These are phyloP conservation scores for Triticum timopheevii DNA, from an alignment of 176 grass and related monocot species.

Conservation along the genomic window DNA sequence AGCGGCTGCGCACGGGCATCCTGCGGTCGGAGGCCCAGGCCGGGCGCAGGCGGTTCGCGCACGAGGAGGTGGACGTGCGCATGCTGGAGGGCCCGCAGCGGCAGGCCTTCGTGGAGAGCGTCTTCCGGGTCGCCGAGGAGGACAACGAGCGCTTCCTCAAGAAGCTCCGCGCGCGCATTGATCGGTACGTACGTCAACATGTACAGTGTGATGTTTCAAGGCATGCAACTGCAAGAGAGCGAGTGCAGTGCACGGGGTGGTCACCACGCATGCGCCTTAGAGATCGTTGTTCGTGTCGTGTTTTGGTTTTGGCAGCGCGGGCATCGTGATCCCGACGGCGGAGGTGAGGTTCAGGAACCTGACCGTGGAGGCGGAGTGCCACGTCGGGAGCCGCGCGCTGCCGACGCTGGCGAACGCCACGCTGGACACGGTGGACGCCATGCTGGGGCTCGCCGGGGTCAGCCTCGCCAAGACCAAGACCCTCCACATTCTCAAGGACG, in stretches of 20 bases:
- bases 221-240: no score
- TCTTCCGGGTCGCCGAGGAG: slow-evolving; percentile 67
- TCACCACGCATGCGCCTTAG: not conserved
- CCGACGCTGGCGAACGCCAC: slow-evolving; percentile 69
- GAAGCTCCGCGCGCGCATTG: slow-evolving; percentile 72
- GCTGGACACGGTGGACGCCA: slow-evolving; percentile 50
- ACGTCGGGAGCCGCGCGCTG: slow-evolving; percentile 63
- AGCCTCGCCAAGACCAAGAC: slow-evolving; percentile 52
- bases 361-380: slow-evolving; percentile 68
- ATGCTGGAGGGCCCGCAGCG: slow-evolving; percentile 48
- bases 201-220: no score
- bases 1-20: slow-evolving; percentile 55
- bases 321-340: slow-evolving; percentile 68
- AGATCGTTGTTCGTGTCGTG: not conserved
- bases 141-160: slow-evolving; percentile 68
- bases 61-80: slow-evolving; percentile 61
- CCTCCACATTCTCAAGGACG: slow-evolving; percentile 65
- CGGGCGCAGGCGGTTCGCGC: not conserved
- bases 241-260: no score
- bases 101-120: slow-evolving; percentile 57
- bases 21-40: slow-evolving; percentile 15
- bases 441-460: slow-evolving; percentile 43
- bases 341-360: slow-evolving; percentile 71
- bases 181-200: slow-evolving; percentile 16
- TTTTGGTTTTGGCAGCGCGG: slow-evolving; percentile 51